These are phyloP conservation scores for Lasiodiplodia citricola DNA, from an alignment of 2,329 filamentous ascomycete species.

Conservation along the genomic window DNA sequence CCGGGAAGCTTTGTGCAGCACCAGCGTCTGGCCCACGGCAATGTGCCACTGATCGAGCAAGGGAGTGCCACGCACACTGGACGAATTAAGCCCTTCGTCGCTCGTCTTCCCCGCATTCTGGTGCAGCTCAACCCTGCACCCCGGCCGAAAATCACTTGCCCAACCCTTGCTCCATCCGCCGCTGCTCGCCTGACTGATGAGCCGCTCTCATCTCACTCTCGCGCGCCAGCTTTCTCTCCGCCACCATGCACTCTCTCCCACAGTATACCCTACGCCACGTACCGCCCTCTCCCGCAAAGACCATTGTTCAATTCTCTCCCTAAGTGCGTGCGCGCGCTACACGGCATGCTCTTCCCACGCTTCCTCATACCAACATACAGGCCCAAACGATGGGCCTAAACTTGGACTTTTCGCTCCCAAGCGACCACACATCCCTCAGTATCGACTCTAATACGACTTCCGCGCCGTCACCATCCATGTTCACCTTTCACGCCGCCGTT, in stretches of 20 bases:
- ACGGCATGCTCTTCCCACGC: conserved; percentile 19
- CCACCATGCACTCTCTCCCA: conserved; percentile 10
- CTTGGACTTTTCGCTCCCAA: not conserved
- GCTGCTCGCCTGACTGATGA: conserved; percentile 22
- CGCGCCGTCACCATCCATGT: conserved; percentile 29
- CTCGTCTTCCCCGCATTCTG: conserved; percentile 16
- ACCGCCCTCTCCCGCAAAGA: conserved; percentile 23
- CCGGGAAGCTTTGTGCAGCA: conserved; percentile 14
- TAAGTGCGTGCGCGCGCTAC: not conserved
- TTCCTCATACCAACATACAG: conserved; percentile 12
- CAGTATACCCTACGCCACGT: conserved; percentile 25
- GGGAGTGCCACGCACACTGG: not conserved
- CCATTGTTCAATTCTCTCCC: conserved; percentile 7
- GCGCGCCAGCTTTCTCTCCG: conserved; percentile 27
- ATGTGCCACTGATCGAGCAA: conserved; percentile 12
- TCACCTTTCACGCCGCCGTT: conserved; percentile 42
- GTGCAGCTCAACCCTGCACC: conserved; percentile 11
- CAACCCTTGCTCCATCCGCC: conserved; percentile 8
- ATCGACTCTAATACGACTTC: conserved; percentile 22
- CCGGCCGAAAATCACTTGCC: conserved; percentile 13
- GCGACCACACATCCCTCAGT: not conserved
- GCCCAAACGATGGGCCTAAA: conserved; percentile 16
- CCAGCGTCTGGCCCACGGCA: not conserved
- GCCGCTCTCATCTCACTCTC: conserved; percentile 16
- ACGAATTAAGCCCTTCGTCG: not conserved